A percentile compares a stretch with the other conserved stretches of the same genome.
These are phyloP conservation scores for Chamaenerion angustifolium DNA, from an alignment of 345 rosid species.

Conservation along the genomic window DNA sequence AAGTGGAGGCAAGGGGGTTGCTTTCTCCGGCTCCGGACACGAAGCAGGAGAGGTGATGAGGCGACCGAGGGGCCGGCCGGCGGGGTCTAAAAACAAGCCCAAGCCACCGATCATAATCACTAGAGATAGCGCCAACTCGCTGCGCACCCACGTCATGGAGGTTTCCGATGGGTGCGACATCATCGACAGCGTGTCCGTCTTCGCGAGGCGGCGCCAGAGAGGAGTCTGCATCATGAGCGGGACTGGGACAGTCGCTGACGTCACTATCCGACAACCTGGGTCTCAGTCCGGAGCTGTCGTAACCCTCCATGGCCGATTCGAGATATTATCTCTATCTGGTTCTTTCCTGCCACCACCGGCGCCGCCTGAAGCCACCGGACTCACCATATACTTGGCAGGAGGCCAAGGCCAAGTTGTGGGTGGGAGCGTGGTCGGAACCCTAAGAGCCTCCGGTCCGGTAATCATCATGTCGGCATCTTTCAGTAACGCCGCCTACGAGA, in stretches of 20 bases:
- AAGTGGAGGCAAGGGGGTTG: slow-evolving; percentile 1
- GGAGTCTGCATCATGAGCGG: slow-evolving; percentile 93
- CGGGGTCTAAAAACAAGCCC: slow-evolving; percentile 7
- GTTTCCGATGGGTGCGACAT: slow-evolving; percentile 9
- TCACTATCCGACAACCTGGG: slow-evolving; percentile 76
- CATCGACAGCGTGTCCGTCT: slow-evolving; percentile 35
- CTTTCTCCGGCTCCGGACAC: neutral
- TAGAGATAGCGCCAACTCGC: slow-evolving; percentile 10
- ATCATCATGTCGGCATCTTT: slow-evolving; percentile 92
- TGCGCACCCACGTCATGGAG: slow-evolving; percentile 10
- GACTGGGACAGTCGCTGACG: slow-evolving; percentile 72
- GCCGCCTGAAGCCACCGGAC: slow-evolving; percentile 85
- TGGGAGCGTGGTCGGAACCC: slow-evolving; percentile 83
- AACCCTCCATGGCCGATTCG: slow-evolving; percentile 72
- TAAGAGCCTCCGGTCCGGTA: slow-evolving; percentile 62
- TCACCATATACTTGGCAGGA: slow-evolving; percentile 78
- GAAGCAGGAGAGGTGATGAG: slow-evolving; percentile 3
- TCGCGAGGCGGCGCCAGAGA: slow-evolving; percentile 74
- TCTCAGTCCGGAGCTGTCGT: slow-evolving; percentile 61
- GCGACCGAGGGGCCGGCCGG: slow-evolving; percentile 6
- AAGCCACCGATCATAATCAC: slow-evolving; percentile 9
- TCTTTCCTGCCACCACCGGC: slow-evolving; percentile 89
- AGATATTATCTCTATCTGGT: slow-evolving; percentile 75
- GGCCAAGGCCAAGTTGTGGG: slow-evolving; percentile 94
- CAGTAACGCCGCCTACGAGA: slow-evolving; percentile 91